Percentiles rank a stretch among this genome's conserved stretches.
Conservation (phyloP, 2,329 filamentous ascomycete genomes). For the Cladophialophora yegresii region DNA sequence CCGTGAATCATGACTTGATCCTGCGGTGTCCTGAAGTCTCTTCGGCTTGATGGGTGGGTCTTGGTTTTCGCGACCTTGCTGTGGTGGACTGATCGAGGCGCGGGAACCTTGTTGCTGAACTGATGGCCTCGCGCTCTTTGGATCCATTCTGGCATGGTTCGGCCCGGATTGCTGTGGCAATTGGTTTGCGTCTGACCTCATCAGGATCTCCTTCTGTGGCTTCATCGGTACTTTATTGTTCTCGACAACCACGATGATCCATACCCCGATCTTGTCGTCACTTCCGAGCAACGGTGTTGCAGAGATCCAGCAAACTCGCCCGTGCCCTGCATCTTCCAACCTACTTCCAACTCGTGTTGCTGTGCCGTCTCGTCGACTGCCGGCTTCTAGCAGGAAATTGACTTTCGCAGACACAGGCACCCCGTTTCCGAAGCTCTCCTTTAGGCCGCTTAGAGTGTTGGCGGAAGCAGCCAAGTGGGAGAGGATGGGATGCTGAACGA, state of each 20-base stretch:
- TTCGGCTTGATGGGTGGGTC: constrained; percentile 20
- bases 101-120: neutral
- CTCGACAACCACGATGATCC: constrained; percentile 53
- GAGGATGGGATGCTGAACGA: constrained; percentile 47
- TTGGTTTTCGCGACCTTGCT: neutral
- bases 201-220: neutral
- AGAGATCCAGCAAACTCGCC: constrained; percentile 45
- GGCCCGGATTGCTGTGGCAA: neutral
- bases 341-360: constrained; percentile 22
- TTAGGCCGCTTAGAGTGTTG: constrained; percentile 44
- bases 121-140: constrained; percentile 1
- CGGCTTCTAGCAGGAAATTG: constrained; percentile 41
- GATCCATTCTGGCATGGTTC: constrained; percentile 2
- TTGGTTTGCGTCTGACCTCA: neutral
- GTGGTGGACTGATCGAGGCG: neutral
- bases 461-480: constrained; percentile 47
- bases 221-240: constrained; percentile 31
- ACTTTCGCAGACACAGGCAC: constrained; percentile 49
- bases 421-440: constrained; percentile 45
- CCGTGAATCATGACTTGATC: neutral
- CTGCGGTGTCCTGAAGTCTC: constrained; percentile 4
- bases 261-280: constrained; percentile 49
- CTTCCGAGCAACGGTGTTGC: constrained; percentile 49
- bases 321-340: constrained; percentile 25
- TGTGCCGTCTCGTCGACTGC: constrained; percentile 28